Base-by-base conservation (phyloP, 106 monocot species). In the Acorus gramineus region DNA sequence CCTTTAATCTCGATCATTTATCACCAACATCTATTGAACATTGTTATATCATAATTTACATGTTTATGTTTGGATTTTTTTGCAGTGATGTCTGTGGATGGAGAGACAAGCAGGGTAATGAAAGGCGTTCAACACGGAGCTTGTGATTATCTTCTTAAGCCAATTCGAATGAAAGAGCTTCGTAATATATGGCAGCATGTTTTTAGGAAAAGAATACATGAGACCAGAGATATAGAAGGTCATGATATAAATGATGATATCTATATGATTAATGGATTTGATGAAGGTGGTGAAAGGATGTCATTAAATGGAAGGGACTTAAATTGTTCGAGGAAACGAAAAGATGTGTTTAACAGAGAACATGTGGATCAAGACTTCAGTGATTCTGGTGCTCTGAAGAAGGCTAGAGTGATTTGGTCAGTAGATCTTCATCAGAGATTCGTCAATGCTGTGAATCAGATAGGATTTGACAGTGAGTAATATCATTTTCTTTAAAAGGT, bases 81-180 rank as follows among this genome's bases (percentile, higher is more conserved):
- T 81, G 70, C 81, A 93, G 93, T 93, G 93, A 93, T 93, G 93
- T 93, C 93, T 46, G 89, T 93, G 10, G 93, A 93, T 73, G 93
- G 93, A 46, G 93, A 93, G 59, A 93, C 93, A 60, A 93, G 93
- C 71, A 85, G 93, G 71, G 93, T 93, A 42, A 93, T 93, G 93
- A 93, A 93, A 79, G 93, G 93, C 43, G 89, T 93, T 55, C 93
- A 93, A 47, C 93, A 93, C 71, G 93, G 93, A 75, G 93, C 93
- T 11, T 93, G 93, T 51, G 93, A 93, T 76, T 93, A 93, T 63
- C 86, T 93, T 57, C 84, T 93, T 52, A 93, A 93, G 71, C 93
- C 93, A 42, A 81, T 93, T 9, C 77, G 93, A 67, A 89, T 93
- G 93, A 93, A 93, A 74, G 93, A 93, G 59, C 86, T 93, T 14